These are phyloP conservation scores for Millerozyma acaciae DNA, from an alignment of 805 yeast species.

Conservation along the genomic window DNA sequence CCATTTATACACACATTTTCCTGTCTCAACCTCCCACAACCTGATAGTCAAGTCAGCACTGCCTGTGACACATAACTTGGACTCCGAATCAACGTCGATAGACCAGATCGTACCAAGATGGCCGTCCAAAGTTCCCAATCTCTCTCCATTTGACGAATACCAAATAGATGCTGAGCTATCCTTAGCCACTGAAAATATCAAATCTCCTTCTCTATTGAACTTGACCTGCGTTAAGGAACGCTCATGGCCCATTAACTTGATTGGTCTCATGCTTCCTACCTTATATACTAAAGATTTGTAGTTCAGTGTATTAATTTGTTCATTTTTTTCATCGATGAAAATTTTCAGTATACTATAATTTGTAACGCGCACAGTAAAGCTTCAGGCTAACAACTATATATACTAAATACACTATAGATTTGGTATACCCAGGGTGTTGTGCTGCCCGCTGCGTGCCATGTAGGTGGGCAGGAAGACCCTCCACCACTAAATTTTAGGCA, in stretches of 20 bases:
- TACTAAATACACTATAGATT: background rate
- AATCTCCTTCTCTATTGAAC: slow-evolving; percentile 92
- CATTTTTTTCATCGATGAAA: slow-evolving; percentile 1
- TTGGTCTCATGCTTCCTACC: slow-evolving; percentile 37
- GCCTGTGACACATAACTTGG: slow-evolving; percentile 78
- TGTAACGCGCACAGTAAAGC: slow-evolving; percentile 1
- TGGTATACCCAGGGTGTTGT: background rate
- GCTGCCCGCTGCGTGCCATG: background rate
- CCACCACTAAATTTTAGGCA: background rate
- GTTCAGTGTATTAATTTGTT: slow-evolving; percentile 1
- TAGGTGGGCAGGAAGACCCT: background rate
- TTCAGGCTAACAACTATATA: background rate
- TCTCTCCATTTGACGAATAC: slow-evolving; percentile 94
- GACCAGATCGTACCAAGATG: slow-evolving; percentile 96
- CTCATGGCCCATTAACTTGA: slow-evolving; percentile 86
- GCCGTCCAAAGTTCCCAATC: slow-evolving; percentile 81
- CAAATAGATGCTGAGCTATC: slow-evolving; percentile 88
- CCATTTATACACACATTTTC: slow-evolving; percentile 72
- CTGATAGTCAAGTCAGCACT: slow-evolving; percentile 85
- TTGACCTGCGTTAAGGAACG: slow-evolving; percentile 96
- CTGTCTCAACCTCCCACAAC: slow-evolving; percentile 80
- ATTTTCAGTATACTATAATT: background rate
- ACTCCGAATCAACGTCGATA: slow-evolving; percentile 72
- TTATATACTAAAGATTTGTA: background rate
- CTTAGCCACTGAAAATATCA: slow-evolving; percentile 87